phyloP scores from a whole-genome alignment of 345 rosid genomes.

The Lagerstroemia speciosa region DNA sequence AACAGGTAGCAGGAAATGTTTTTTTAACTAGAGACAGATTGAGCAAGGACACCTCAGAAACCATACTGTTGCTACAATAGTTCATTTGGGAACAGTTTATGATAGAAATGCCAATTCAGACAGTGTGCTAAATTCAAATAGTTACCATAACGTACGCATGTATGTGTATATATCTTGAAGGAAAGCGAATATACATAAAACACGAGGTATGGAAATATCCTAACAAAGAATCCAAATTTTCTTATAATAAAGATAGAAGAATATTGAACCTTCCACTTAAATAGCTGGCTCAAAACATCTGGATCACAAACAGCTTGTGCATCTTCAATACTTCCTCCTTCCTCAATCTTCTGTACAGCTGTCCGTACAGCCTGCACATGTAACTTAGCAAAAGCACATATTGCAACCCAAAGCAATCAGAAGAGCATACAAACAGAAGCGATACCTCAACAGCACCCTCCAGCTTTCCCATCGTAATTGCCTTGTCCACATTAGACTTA shows the following conservation, averaged over 20 bases:
- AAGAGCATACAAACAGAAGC: neutral
- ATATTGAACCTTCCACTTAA: slow-evolving; percentile 72
- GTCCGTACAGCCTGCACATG: slow-evolving; percentile 60
- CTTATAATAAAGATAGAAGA: neutral
- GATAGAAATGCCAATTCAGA: neutral
- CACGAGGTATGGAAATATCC: neutral
- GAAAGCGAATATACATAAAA: neutral
- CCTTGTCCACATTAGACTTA: slow-evolving; percentile 45
- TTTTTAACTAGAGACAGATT: neutral
- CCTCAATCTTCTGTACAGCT: slow-evolving; percentile 63
- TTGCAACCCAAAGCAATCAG: slow-evolving; percentile 4
- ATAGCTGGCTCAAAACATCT: slow-evolving; percentile 51
- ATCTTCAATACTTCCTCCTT: slow-evolving; percentile 63
- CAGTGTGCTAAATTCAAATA: neutral
- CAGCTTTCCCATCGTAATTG: slow-evolving; percentile 69
- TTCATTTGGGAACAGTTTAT: neutral
- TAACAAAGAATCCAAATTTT: neutral
- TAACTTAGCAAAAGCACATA: neutral
- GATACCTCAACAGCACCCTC: slow-evolving; percentile 80
- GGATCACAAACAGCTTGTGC: slow-evolving; percentile 86
- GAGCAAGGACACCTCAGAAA: neutral
- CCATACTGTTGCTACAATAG: neutral
- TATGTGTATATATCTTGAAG: neutral
- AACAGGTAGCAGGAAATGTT: no score
- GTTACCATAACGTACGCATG: neutral